A percentile compares a stretch with the other conserved stretches of the same genome.
These are phyloP conservation scores for Hymenoscyphus albidus DNA, from an alignment of 2,329 filamentous ascomycete genomes.

Conservation along the genomic window DNA sequence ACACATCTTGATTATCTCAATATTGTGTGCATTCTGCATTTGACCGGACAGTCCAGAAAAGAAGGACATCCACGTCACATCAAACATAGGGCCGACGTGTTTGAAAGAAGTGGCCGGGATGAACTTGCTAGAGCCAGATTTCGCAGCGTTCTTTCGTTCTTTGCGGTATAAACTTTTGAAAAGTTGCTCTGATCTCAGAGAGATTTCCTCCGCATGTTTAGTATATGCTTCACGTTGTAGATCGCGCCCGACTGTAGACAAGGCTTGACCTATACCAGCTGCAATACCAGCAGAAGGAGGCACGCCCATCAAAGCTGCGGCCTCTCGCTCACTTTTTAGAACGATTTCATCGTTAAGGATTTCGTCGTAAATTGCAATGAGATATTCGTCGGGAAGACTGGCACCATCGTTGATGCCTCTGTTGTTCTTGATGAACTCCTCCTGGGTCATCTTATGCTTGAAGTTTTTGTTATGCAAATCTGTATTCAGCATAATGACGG, in stretches of 20 bases:
- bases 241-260: slow-evolving; percentile 89
- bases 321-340: slow-evolving; percentile 84
- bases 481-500: slow-evolving; percentile 93
- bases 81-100: slow-evolving; percentile 97
- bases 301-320: slow-evolving; percentile 66
- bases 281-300: slow-evolving; percentile 63
- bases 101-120: slow-evolving; percentile 91
- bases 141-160: slow-evolving; percentile 75
- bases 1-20: slow-evolving; percentile 87
- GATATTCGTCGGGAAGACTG: slow-evolving; percentile 88
- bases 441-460: slow-evolving; percentile 78
- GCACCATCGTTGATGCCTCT: slow-evolving; percentile 95
- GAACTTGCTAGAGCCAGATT: slow-evolving; percentile 64
- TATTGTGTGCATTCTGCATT: slow-evolving; percentile 88
- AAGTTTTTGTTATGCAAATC: slow-evolving; percentile 91
- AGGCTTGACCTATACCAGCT: slow-evolving; percentile 78
- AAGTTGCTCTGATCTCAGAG: slow-evolving; percentile 68
- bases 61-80: slow-evolving; percentile 99
- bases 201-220: slow-evolving; percentile 92
- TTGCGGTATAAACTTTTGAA: slow-evolving; percentile 92
- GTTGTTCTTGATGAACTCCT: slow-evolving; percentile 99
- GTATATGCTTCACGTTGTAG: slow-evolving; percentile 88
- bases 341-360: slow-evolving; percentile 92
- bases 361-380: slow-evolving; percentile 85
- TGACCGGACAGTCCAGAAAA: slow-evolving; percentile 91